Evolutionary conservation across 805 yeast genomes (phyloP), one percentile per base, ranked within the genome.

Genomic region (Cyberlindnera americana): DNA sequence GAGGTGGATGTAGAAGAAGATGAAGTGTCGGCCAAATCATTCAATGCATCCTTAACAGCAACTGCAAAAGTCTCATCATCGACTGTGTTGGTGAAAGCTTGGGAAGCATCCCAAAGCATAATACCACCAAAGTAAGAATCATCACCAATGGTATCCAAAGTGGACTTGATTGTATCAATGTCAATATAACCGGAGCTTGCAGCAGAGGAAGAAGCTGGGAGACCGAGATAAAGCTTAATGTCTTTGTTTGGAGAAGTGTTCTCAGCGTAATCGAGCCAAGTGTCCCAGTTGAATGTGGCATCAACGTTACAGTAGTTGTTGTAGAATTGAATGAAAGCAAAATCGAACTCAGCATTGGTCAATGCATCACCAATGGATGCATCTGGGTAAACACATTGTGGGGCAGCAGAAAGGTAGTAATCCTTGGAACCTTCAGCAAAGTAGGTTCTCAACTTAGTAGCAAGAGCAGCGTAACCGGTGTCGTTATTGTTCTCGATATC

Each of bases 371-470:
- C 83, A 24, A 81, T 67, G 33, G 62, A 72, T 34, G 76, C 81
- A 65, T 89, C 96, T 15, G 96, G 95, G 60, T 80, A 83, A 19
- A 78, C 82, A 67, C 96, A 90, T 66, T 88, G 96, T 16, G 96
- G 96, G 47, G 96, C 91, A 49, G 95, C 95, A 38, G 95, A 78
- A 32, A 88, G 66, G 59, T 81, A 85, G 66, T 80, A 85, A 21
- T 63, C 52, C 62, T 80, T 83, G 33, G 83, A 69, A 24, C 78
- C 66, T 29, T 68, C 63, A 10, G 69, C 77, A 50, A 73, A 78
- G 29, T 65, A 60, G 40, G 69, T 41, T 81, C 95, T 48, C 56
- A 67, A 33, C 54, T 72, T 67, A 29, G 61, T 72, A 16, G 78
- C 85, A 38, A 83, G 62, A 19, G 84, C 78, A 37, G 77, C 77